Conservation (phyloP, 805 yeast genomes). For the Suhomyces sp. region DNA sequence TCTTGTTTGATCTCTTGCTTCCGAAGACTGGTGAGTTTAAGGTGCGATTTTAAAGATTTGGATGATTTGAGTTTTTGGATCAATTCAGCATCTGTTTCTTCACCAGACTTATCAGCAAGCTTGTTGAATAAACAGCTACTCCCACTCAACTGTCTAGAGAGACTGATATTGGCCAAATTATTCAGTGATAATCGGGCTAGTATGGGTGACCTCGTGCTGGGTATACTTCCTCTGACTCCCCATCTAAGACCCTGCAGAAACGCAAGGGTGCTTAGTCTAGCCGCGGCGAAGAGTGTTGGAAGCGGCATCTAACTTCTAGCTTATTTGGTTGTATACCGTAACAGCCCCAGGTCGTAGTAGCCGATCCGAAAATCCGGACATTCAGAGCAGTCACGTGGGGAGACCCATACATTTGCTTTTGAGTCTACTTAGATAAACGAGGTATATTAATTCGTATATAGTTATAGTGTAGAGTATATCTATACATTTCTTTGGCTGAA, state of each 20-base stretch:
- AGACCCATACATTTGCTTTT: neutral
- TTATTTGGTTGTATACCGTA: neutral
- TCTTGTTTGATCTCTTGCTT: slow-evolving; percentile 25
- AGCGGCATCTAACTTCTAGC: neutral
- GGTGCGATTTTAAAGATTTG: slow-evolving; percentile 24
- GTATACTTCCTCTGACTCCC: neutral
- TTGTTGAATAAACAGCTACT: neutral
- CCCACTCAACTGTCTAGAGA: neutral
- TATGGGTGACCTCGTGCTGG: neutral
- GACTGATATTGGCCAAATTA: neutral
- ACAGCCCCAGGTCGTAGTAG: neutral
- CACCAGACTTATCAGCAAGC: neutral
- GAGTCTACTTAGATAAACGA: neutral
- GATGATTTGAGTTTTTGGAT: slow-evolving; percentile 4
- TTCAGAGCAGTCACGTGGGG: neutral
- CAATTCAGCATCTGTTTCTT: neutral
- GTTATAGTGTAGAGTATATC: neutral
- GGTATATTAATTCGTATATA: neutral
- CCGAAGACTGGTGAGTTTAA: slow-evolving; percentile 24
- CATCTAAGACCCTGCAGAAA: neutral
- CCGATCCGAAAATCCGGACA: neutral
- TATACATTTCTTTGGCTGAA: slow-evolving; percentile 52
- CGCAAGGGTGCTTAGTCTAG: neutral
- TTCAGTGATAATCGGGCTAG: neutral
- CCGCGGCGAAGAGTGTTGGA: neutral